A percentile compares a stretch with the other conserved stretches of the same genome.
Evolutionary conservation across 345 rosid genomes (phyloP).

Genomic region (Fremontodendron californicum): DNA sequence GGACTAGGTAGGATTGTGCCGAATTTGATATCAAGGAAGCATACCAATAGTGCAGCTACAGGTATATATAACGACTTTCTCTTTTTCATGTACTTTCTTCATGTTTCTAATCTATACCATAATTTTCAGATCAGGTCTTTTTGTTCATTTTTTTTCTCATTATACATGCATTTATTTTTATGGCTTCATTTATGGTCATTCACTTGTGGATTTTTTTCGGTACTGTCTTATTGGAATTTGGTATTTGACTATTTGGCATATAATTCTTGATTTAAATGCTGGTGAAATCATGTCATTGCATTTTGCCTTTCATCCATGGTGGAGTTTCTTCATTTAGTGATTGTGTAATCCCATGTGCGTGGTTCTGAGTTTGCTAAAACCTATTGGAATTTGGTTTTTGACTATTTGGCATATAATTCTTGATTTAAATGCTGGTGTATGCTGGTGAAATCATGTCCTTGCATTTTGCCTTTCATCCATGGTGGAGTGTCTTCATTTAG

Average conservation of each 20-base stretch:
- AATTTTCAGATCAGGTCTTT: not conserved
- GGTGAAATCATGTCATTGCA: not conserved
- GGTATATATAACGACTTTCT: slow-evolving; percentile 33
- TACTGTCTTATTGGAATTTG: not conserved
- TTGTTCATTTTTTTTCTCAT: not conserved
- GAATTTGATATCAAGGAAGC: slow-evolving; percentile 96
- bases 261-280: not conserved
- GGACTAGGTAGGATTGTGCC: slow-evolving; percentile 99
- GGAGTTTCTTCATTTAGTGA: not conserved
- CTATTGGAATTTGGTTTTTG: not conserved
- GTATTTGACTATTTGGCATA: not conserved
- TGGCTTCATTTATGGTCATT: not conserved
- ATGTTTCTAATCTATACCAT: not conserved
- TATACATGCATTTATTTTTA: not conserved
- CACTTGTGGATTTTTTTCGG: not conserved
- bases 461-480: not conserved
- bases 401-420: not conserved
- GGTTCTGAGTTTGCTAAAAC: not conserved
- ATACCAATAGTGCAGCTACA: slow-evolving; percentile 97
- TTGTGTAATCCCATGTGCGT: not conserved
- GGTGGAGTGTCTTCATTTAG: not conserved
- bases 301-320: not conserved
- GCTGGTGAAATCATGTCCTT: not conserved
- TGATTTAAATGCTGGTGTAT: not conserved
- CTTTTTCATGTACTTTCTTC: not conserved